A percentile compares a stretch with the other conserved stretches of the same genome.
Evolutionary conservation across 106 monocot genomes (phyloP).

Genomic region (Dendrobium huoshanense): DNA sequence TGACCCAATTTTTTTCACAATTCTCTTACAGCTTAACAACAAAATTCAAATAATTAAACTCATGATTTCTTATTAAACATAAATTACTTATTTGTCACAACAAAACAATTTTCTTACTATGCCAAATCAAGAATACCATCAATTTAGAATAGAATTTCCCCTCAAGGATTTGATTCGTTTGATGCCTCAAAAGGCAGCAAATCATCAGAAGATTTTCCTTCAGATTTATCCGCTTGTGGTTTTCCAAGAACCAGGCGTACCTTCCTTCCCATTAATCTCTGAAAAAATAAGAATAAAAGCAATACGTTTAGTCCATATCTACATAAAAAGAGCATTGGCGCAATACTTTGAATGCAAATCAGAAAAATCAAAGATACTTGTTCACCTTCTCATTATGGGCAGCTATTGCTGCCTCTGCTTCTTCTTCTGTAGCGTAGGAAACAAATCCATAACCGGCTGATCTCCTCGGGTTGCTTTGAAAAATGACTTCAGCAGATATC

Average conservation of each 20-base stretch:
- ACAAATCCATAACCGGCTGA: constrained; percentile 82
- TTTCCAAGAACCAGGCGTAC: constrained; percentile 40
- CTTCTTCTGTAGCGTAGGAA: constrained; percentile 58
- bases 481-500: constrained; percentile 65
- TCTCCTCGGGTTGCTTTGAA: constrained; percentile 67
- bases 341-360: not conserved
- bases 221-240: constrained; percentile 1
- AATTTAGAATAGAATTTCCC: not conserved
- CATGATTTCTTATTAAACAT: not conserved
- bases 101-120: not conserved
- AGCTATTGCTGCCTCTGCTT: constrained; percentile 65
- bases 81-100: not conserved
- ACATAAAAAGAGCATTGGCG: not conserved
- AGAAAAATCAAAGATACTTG: not conserved
- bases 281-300: constrained; percentile 9
- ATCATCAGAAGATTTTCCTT: not conserved
- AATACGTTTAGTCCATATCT: not conserved
- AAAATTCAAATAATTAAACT: not conserved
- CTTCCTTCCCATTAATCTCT: constrained; percentile 64
- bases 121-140: not conserved
- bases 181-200: not conserved
- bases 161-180: not conserved
- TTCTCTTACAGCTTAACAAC: not conserved
- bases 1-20: no score
- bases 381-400: constrained; percentile 62